Conservation (phyloP, 106 monocot species). For the Acorus gramineus region DNA sequence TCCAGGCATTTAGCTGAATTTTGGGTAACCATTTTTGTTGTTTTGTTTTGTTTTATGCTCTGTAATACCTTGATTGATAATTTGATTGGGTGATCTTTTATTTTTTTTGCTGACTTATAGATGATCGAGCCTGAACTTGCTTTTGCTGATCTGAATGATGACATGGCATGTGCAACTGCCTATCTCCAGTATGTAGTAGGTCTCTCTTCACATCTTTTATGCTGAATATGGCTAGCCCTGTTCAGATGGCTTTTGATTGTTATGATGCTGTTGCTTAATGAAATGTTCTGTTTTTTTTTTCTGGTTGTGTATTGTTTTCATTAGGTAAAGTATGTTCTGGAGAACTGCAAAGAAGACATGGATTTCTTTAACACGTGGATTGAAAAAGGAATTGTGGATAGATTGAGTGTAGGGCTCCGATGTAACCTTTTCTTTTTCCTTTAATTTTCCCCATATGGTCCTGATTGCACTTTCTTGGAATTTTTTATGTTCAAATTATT, state of each 20-base stretch:
- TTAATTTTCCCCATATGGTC: background rate
- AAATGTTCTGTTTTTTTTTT: background rate
- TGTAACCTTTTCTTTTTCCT: background rate
- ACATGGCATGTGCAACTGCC: slow-evolving; percentile 97
- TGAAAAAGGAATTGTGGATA: slow-evolving; percentile 85
- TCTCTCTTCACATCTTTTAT: slow-evolving; percentile 29
- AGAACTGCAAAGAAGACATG: slow-evolving; percentile 98
- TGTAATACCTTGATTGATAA: background rate
- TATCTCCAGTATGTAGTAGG: slow-evolving; percentile 99
- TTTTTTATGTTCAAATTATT: background rate
- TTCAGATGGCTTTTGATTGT: too few relatives aligned
- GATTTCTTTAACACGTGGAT: slow-evolving; percentile 96
- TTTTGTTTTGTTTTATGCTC: background rate
- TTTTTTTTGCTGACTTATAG: slow-evolving; percentile 20
- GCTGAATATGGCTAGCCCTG: too few relatives aligned
- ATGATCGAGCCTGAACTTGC: slow-evolving; percentile 99
- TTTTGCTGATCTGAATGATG: slow-evolving; percentile 94
- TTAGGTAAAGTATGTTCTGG: slow-evolving; percentile 84
- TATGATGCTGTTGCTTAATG: background rate
- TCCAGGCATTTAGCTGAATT: slow-evolving; percentile 98
- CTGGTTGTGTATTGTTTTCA: slow-evolving; percentile 5
- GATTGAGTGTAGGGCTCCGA: slow-evolving; percentile 50
- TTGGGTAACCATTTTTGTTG: slow-evolving; percentile 44
- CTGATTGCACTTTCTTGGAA: too few relatives aligned
- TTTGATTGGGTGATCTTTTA: slow-evolving; percentile 6